These are phyloP conservation scores for Alternaria gaisen DNA, from an alignment of 2,329 filamentous ascomycete species.

Conservation along the genomic window DNA sequence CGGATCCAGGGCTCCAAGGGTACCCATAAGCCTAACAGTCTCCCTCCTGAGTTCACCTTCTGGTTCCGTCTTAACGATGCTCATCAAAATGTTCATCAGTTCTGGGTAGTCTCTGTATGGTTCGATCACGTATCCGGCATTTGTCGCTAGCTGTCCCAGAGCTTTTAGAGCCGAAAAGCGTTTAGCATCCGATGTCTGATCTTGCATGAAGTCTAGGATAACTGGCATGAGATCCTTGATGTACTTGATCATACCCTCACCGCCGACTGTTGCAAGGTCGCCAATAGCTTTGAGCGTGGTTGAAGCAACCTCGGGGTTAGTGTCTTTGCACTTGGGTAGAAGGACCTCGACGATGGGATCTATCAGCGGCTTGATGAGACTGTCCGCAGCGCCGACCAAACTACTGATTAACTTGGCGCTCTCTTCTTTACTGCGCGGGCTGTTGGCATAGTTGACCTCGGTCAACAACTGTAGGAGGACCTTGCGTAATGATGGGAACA, in stretches of 20 bases:
- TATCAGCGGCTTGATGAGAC: conserved; percentile 94
- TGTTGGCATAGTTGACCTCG: conserved; percentile 95
- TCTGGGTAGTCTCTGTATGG: conserved; percentile 96
- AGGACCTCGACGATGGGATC: conserved; percentile 95
- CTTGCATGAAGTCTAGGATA: conserved; percentile 91
- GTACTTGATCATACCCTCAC: conserved; percentile 91
- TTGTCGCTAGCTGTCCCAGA: conserved; percentile 90
- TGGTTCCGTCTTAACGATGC: conserved; percentile 92
- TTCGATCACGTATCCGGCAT: conserved; percentile 96
- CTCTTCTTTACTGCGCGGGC: conserved; percentile 93
- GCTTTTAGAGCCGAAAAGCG: conserved; percentile 91
- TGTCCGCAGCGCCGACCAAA: conserved; percentile 90
- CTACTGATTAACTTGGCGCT: conserved; percentile 92
- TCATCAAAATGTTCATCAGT: conserved; percentile 88
- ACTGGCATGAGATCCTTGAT: conserved; percentile 93
- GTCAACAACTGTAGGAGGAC: conserved; percentile 95
- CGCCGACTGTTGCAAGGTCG: conserved; percentile 91
- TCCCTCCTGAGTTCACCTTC: conserved; percentile 86
- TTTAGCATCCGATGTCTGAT: conserved; percentile 89
- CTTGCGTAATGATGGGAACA: conserved; percentile 94
- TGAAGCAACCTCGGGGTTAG: conserved; percentile 86
- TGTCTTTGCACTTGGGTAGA: conserved; percentile 88
- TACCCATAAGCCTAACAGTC: conserved; percentile 96
- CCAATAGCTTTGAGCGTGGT: conserved; percentile 96
- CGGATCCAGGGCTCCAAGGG: conserved; percentile 91